phyloP scores from a whole-genome alignment of 371 early-diverging fungal genomes.

The Mortierella sp. region DNA sequence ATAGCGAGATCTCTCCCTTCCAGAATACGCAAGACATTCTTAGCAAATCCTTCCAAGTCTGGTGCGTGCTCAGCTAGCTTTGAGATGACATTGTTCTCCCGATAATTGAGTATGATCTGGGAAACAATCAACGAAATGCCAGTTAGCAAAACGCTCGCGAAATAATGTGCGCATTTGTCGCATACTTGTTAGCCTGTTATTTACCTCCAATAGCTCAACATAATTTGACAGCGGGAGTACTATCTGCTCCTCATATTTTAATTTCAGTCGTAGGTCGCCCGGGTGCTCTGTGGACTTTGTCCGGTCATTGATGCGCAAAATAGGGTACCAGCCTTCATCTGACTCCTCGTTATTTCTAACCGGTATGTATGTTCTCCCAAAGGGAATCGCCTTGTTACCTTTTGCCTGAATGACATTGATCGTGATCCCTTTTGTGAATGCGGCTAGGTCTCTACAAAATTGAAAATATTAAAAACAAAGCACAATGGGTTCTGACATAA shows the following conservation, averaged over 20 bases:
- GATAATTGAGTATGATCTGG: conserved; percentile 61
- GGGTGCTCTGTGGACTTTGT: conserved; percentile 47
- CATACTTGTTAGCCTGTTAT: not conserved
- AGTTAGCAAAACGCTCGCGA: not conserved
- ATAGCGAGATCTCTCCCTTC: conserved; percentile 61
- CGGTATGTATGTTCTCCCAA: conserved; percentile 51
- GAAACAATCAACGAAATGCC: not conserved
- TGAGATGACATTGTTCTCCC: conserved; percentile 62
- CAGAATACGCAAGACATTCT: conserved; percentile 67
- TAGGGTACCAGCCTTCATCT: conserved; percentile 67
- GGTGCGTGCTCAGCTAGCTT: conserved; percentile 59
- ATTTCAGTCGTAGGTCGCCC: conserved; percentile 70
- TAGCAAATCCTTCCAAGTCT: conserved; percentile 70
- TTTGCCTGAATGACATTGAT: conserved; percentile 61
- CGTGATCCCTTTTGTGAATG: conserved; percentile 61
- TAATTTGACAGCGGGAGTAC: conserved; percentile 63
- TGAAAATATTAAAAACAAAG: conserved; percentile 4
- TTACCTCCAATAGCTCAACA: conserved; percentile 50
- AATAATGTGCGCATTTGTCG: not conserved
- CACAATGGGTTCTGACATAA: not conserved
- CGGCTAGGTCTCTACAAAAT: conserved; percentile 57
- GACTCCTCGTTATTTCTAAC: conserved; percentile 33
- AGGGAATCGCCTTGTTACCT: conserved; percentile 58
- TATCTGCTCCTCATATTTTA: conserved; percentile 69
- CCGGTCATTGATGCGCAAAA: conserved; percentile 52